phyloP scores from a whole-genome alignment of 208 protist genomes.

The Tritrichomonas musculus region DNA sequence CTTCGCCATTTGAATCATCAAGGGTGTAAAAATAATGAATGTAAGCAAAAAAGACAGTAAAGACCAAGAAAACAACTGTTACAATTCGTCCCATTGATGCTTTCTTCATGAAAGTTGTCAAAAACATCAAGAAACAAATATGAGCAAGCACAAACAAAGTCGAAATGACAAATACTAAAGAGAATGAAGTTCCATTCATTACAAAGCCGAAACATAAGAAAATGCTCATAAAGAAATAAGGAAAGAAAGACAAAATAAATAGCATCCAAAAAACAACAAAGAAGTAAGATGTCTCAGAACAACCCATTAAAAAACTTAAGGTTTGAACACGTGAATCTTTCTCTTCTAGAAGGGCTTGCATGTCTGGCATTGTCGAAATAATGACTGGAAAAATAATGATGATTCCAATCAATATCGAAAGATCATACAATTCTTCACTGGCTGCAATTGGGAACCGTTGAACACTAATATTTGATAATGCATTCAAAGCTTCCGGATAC shows the following conservation, averaged over 20 bases:
- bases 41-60: not conserved
- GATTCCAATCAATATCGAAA: too few species aligned
- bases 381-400: too few species aligned
- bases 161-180: not conserved
- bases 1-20: not conserved
- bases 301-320: not conserved
- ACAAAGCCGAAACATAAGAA: not conserved
- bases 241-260: not conserved
- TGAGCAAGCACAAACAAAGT: not conserved
- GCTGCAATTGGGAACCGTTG: too few species aligned
- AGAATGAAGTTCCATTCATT: not conserved
- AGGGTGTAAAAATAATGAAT: not conserved
- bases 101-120: not conserved
- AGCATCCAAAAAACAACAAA: not conserved
- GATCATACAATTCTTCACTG: too few species aligned
- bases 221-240: not conserved
- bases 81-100: not conserved
- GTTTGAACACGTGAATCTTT: not conserved
- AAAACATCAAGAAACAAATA: not conserved
- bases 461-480: too few species aligned
- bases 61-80: not conserved
- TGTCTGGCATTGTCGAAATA: not conserved
- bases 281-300: not conserved
- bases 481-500: too few species aligned
- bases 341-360: not conserved